phyloP scores from a whole-genome alignment of 148 eudicot genomes.

The Cornus controversa region DNA sequence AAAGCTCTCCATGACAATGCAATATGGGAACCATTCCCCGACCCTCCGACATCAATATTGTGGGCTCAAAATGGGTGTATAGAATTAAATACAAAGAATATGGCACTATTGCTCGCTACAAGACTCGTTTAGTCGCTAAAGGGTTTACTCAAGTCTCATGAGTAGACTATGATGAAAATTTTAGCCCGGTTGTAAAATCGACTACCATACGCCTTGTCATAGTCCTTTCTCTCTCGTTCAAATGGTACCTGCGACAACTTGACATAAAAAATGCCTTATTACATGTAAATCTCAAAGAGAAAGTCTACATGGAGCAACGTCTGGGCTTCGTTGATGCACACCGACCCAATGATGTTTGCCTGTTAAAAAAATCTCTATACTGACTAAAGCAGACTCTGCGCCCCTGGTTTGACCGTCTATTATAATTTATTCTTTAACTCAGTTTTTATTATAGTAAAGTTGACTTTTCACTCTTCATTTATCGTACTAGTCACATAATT shows the following conservation, averaged over 20 bases:
- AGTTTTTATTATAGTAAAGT: background rate
- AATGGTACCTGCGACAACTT: background rate
- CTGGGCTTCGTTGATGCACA: background rate
- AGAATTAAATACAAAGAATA: background rate
- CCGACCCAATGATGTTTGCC: background rate
- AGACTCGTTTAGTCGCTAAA: background rate
- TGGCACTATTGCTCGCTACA: background rate
- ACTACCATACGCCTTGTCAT: background rate
- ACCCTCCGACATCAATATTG: background rate
- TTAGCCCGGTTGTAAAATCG: background rate
- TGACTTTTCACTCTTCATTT: background rate
- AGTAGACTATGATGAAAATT: background rate
- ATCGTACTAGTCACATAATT: background rate
- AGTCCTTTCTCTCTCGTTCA: background rate
- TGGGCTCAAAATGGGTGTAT: background rate
- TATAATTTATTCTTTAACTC: background rate
- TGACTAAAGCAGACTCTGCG: slow-evolving; percentile 6
- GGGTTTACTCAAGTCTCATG: background rate
- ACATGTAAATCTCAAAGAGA: background rate
- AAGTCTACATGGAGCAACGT: slow-evolving; percentile 6
- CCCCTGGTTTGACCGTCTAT: background rate
- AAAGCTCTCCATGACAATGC: background rate
- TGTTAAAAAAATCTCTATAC: background rate
- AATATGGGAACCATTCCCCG: no score
- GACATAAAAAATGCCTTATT: background rate